These are phyloP conservation scores for Karstenula rhodostoma DNA, from an alignment of 2,329 filamentous ascomycete species.

Conservation along the genomic window DNA sequence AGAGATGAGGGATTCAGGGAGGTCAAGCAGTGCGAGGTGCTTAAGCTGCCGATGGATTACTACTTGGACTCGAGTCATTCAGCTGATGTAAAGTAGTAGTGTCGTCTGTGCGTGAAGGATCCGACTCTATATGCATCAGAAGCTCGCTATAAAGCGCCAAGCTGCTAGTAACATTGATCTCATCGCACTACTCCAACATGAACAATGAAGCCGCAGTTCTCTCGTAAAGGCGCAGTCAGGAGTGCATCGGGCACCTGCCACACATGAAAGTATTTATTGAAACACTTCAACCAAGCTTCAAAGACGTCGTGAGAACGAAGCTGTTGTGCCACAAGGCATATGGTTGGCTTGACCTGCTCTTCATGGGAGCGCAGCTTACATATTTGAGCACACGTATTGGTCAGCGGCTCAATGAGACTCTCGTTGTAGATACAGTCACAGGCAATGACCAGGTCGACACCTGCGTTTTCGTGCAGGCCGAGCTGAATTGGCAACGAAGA, in stretches of 20 bases:
- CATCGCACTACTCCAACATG: conserved; percentile 68
- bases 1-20: conserved; percentile 33
- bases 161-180: conserved; percentile 1
- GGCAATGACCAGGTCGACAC: conserved; percentile 78
- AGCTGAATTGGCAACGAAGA: conserved; percentile 60
- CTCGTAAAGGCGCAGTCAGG: conserved; percentile 66
- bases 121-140: background rate
- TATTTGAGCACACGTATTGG: conserved; percentile 79
- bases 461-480: conserved; percentile 41
- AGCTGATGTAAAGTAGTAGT: background rate
- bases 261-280: conserved; percentile 71
- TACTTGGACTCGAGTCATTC: conserved; percentile 20
- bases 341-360: conserved; percentile 57
- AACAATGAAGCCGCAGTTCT: conserved; percentile 79
- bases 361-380: conserved; percentile 66
- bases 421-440: conserved; percentile 98
- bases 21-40: conserved; percentile 33
- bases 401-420: conserved; percentile 79
- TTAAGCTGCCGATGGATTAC: conserved; percentile 35
- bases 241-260: conserved; percentile 77
- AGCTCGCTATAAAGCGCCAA: background rate
- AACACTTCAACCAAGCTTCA: conserved; percentile 77
- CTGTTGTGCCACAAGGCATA: conserved; percentile 89
- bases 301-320: conserved; percentile 86
- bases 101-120: background rate